phyloP scores from a whole-genome alignment of 2,329 filamentous ascomycete species.

The Penicillium decumbens region DNA sequence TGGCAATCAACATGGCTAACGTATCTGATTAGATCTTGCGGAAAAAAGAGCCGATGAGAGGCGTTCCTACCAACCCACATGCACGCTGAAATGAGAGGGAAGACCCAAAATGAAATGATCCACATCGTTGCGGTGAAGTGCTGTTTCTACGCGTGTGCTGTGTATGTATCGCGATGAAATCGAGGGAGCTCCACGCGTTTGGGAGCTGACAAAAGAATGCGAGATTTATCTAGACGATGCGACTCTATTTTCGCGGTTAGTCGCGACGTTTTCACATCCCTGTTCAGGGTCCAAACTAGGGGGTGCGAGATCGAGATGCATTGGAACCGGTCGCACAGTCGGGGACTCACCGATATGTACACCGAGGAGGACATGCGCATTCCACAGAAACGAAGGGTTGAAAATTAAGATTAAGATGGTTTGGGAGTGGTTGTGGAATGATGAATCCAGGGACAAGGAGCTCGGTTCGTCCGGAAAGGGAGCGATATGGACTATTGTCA shows the following conservation, averaged over 20 bases:
- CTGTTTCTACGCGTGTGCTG: not conserved
- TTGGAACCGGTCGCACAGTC: not conserved
- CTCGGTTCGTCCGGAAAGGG: not conserved
- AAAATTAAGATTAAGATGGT: slow-evolving; percentile 2
- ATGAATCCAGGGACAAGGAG: slow-evolving; percentile 3
- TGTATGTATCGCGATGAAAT: not conserved
- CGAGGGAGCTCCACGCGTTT: not conserved
- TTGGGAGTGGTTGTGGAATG: slow-evolving; percentile 2
- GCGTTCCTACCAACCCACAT: slow-evolving; percentile 49
- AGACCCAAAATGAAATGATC: slow-evolving; percentile 49
- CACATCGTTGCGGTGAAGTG: slow-evolving; percentile 33
- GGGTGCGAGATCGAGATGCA: not conserved
- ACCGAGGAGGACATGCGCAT: not conserved
- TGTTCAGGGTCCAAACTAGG: not conserved
- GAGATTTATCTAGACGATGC: not conserved
- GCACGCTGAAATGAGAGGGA: slow-evolving; percentile 56
- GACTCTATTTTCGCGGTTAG: not conserved
- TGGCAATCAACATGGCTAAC: slow-evolving; percentile 55
- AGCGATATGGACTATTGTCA: not conserved
- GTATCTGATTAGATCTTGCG: slow-evolving; percentile 10
- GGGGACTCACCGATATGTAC: not conserved
- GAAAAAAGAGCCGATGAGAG: not conserved
- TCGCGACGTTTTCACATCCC: not conserved
- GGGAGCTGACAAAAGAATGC: not conserved
- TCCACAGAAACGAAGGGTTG: slow-evolving; percentile 4